Conservation (phyloP, 192 early-diverging fungal genomes). For the Cladochytrium replicatum region DNA sequence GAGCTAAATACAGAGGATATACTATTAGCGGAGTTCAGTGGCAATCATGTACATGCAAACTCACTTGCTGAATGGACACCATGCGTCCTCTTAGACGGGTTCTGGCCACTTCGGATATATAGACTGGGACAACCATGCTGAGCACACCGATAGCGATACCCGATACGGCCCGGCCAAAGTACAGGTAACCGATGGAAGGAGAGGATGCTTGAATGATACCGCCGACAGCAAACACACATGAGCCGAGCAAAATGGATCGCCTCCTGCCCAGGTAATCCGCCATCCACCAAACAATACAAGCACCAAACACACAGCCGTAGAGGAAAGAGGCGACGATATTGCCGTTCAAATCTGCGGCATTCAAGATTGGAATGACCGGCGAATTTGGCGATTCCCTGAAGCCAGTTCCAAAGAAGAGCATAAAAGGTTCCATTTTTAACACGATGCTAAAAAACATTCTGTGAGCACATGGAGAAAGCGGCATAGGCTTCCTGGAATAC, state of each 20-base stretch:
- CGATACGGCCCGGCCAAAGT: not conserved
- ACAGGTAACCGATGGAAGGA: not conserved
- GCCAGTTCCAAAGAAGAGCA: not conserved
- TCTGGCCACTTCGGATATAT: constrained; percentile 6
- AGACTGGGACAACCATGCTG: constrained; percentile 4
- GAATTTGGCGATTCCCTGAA: not conserved
- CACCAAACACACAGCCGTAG: not conserved
- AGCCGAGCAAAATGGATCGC: constrained; percentile 7
- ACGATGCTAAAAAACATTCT: not conserved
- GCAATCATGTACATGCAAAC: not conserved
- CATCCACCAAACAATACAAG: not conserved
- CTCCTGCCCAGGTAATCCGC: constrained; percentile 6
- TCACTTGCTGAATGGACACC: constrained; percentile 1
- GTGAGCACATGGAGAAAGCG: not conserved
- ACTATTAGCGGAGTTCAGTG: not conserved
- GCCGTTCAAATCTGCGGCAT: constrained; percentile 2
- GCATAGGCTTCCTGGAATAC: not conserved
- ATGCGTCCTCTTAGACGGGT: not conserved
- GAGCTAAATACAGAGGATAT: constrained; percentile 9
- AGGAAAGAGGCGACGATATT: constrained; percentile 4
- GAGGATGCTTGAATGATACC: constrained; percentile 2
- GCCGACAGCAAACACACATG: constrained; percentile 1
- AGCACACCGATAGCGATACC: constrained; percentile 5
- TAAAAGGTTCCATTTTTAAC: not conserved
- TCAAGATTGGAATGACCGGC: too few species aligned